Conservation (phyloP, 2,329 filamentous ascomycete genomes). For the Penicillium sp. region DNA sequence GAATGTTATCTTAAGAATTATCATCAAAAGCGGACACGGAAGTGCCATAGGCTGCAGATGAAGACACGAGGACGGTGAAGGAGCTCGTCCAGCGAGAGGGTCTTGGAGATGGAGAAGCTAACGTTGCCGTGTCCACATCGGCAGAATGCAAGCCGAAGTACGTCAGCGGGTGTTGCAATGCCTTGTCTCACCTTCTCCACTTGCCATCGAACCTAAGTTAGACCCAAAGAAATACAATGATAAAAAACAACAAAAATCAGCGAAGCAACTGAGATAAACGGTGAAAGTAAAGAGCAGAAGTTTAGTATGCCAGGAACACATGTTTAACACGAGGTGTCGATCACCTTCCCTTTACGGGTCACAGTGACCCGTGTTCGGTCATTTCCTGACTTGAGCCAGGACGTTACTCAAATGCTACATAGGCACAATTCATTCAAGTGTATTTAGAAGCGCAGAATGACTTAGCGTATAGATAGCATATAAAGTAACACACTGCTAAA, state of each 20-base stretch:
- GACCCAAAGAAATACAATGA: neutral
- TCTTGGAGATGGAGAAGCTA: neutral
- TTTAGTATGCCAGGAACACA: neutral
- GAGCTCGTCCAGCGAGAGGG: slow-evolving; percentile 9
- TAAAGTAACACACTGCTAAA: too few species aligned
- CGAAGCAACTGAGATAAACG: neutral
- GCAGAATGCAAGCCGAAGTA: neutral
- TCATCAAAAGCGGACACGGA: neutral
- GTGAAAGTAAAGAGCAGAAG: neutral
- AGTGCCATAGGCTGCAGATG: neutral
- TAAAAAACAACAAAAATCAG: neutral
- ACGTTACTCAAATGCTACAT: neutral
- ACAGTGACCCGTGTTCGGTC: neutral
- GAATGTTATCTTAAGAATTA: neutral
- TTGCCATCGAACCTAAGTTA: neutral
- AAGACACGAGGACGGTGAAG: neutral
- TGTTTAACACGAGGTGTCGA: neutral
- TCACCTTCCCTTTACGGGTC: neutral
- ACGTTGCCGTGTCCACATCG: neutral
- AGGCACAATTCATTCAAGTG: too few species aligned
- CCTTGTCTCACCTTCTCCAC: neutral
- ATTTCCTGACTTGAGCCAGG: neutral
- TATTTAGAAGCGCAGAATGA: too few species aligned
- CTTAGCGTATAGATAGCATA: too few species aligned
- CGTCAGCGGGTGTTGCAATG: neutral